Evolutionary conservation across 352 stramenopile species (phyloP).

Genomic region (Globisporangium sylvaticum): DNA sequence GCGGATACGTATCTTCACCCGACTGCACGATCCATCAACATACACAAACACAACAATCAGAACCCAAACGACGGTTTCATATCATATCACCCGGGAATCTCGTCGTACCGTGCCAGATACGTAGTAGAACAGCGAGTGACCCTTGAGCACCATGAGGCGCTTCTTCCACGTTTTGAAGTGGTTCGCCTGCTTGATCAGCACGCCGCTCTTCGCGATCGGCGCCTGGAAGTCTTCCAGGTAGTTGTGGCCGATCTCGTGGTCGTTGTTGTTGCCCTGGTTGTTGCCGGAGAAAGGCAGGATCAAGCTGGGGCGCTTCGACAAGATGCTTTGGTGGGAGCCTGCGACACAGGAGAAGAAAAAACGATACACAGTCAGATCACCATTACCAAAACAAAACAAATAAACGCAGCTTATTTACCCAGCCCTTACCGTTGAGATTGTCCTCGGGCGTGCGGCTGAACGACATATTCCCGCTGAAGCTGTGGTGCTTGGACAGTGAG

Average conservation of each 20-base stretch:
- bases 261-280: conserved; percentile 14
- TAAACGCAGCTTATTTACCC: not conserved
- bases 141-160: conserved; percentile 84
- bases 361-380: not conserved
- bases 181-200: conserved; percentile 86
- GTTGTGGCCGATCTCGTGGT: conserved; percentile 26
- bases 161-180: conserved; percentile 90
- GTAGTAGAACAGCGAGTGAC: conserved; percentile 87
- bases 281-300: conserved; percentile 61
- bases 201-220: conserved; percentile 76
- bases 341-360: not conserved
- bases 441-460: conserved; percentile 47
- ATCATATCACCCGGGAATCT: conserved; percentile 1
- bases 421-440: conserved; percentile 25
- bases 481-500: conserved; percentile 56
- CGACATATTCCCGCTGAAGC: conserved; percentile 64
- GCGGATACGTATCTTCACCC: conserved; percentile 81
- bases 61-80: conserved; percentile 4
- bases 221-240: conserved; percentile 81
- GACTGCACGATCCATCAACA: conserved; percentile 34
- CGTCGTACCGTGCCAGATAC: conserved; percentile 72
- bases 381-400: not conserved
- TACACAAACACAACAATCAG: conserved; percentile 11
- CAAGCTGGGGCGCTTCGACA: conserved; percentile 70
- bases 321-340: conserved; percentile 37